Evolutionary conservation across 352 stramenopile genomes (phyloP).

Genomic region (Pythium diclinum): DNA sequence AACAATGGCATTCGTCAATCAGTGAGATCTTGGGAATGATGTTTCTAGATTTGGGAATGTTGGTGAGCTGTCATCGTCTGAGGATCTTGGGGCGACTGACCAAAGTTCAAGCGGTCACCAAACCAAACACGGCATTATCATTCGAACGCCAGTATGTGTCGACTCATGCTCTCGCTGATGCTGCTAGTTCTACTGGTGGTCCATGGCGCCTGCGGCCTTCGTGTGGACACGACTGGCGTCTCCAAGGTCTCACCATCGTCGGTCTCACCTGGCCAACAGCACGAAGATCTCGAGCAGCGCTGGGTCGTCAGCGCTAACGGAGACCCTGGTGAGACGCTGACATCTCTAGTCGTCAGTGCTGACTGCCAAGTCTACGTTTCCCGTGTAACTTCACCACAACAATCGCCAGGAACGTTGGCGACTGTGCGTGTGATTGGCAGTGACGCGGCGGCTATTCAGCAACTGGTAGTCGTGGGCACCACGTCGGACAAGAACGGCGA

Average conservation of each 20-base stretch:
- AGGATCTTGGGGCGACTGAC: no score
- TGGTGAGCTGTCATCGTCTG: neutral
- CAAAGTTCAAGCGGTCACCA: neutral
- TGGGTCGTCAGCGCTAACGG: neutral
- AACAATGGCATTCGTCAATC: neutral
- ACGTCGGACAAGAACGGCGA: neutral
- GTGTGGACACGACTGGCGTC: neutral
- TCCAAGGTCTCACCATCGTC: neutral
- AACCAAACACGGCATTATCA: no score
- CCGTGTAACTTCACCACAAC: neutral
- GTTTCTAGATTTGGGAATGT: neutral
- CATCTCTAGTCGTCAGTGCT: neutral
- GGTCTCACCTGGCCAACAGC: neutral
- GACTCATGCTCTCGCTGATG: neutral
- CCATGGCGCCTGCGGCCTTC: neutral
- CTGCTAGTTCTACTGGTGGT: neutral
- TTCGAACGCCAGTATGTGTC: no score
- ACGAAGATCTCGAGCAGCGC: neutral
- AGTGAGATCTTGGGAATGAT: neutral
- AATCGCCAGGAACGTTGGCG: neutral
- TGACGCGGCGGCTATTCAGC: neutral
- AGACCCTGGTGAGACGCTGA: neutral
- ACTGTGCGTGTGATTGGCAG: constrained; percentile 2
- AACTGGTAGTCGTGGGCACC: neutral
- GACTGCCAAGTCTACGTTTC: constrained; percentile 4